Evolutionary conservation across 2,329 filamentous ascomycete genomes (phyloP), one percentile per base, ranked within the genome.

Genomic region (Neonectria punicea): DNA sequence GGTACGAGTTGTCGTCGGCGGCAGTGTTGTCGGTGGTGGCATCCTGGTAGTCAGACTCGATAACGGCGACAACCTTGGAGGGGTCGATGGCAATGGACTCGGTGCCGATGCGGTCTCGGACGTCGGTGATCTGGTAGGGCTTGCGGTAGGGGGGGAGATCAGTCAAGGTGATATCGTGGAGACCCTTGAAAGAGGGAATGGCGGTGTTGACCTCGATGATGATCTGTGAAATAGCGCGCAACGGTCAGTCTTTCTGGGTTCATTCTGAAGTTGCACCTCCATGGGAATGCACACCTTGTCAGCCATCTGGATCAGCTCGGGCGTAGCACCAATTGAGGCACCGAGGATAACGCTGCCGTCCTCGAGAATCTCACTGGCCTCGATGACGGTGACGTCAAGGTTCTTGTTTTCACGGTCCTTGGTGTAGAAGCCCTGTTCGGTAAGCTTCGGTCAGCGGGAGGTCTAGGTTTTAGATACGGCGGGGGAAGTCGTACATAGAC

Each of bases 191-290:
- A 47, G 89, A 93, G 5, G 93, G 93, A 55, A 92, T 88, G 1
- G 93, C 84, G 0, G 94, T 97, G 84, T 97, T 97, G 81, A 97
- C 92, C 82, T 97, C 93, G 75, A 97, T 93, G 75, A 97, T 93
- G 80, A 97, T 89, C 87, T 85, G 14, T 28, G 16, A 16, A 41
- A 25, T 47, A 53, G 53, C 44, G 39, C 2, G n/a, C 16, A 20
- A 59, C 28, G 59, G 67, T 69, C 22, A 70, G 63, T 46, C 22
- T 11, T 8, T 22, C 28, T 43, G 5, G n/a, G 16, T 47, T 47
- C 18, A 11, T 9, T 25, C 22, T 43, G 4, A 18, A 18, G 6
- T 32, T 30, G 28, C 22, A 20, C 32, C 9, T 28, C 16, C 16
- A 49, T 20, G 10, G 63, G 25, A 36, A 22, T 20, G 61, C 72